phyloP scores from a whole-genome alignment of 2,329 filamentous ascomycete species.

The Talaromyces amestolkiae region DNA sequence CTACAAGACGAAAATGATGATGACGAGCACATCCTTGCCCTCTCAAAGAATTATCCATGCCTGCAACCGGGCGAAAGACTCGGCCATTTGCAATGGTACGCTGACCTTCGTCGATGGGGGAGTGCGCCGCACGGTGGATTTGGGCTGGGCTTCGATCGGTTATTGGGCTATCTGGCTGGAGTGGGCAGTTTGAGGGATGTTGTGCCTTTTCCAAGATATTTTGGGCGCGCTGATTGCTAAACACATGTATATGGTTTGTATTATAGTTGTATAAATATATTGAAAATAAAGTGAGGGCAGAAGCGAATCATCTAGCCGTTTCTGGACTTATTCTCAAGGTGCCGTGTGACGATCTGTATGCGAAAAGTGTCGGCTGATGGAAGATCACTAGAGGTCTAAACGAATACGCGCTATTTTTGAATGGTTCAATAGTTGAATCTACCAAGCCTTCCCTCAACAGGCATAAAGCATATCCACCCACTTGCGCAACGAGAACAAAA shows the following conservation, averaged over 20 bases:
- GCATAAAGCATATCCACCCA: no score
- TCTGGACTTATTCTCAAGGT: no score
- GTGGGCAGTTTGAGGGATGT: slow-evolving; percentile 80
- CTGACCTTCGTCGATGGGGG: slow-evolving; percentile 85
- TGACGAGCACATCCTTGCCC: slow-evolving; percentile 23
- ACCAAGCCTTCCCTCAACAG: no score
- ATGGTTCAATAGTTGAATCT: no score
- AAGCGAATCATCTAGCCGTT: no score
- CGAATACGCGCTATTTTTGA: no score
- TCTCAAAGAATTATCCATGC: slow-evolving; percentile 32
- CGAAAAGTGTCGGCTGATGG: no score
- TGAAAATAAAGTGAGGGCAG: background rate
- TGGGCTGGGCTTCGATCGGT: slow-evolving; percentile 82
- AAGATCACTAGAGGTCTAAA: no score
- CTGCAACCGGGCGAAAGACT: slow-evolving; percentile 40
- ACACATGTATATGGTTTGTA: background rate
- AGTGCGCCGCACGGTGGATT: slow-evolving; percentile 89
- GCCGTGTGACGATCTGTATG: no score
- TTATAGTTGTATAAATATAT: background rate
- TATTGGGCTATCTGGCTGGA: slow-evolving; percentile 79
- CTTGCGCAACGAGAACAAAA: no score
- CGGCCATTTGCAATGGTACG: slow-evolving; percentile 74
- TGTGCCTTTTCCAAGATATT: slow-evolving; percentile 76
- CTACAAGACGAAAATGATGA: slow-evolving; percentile 5
- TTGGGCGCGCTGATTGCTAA: slow-evolving; percentile 53